A percentile compares a stretch with the other conserved stretches of the same genome.
Evolutionary conservation across 1,284 basidiomycete species (phyloP).

Genomic region (Ustilago cynodontis): DNA sequence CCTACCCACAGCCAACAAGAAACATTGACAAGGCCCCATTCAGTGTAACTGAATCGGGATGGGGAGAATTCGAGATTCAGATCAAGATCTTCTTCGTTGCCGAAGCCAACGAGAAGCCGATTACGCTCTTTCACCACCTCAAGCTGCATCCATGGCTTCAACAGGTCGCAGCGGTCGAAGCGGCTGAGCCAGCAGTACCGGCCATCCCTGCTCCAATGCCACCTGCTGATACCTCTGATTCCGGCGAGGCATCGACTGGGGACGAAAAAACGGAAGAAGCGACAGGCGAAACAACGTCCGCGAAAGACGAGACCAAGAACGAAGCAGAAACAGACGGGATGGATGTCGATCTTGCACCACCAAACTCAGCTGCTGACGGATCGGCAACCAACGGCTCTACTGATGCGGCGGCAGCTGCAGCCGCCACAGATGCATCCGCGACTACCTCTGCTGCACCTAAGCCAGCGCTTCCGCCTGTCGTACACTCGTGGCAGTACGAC

Average conservation of each 20-base stretch:
- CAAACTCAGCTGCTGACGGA: conserved; percentile 10
- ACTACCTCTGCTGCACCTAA: conserved; percentile 18
- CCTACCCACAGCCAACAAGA: conserved; percentile 89
- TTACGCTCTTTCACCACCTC: conserved; percentile 88
- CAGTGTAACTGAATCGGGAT: conserved; percentile 96
- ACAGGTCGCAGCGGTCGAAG: conserved; percentile 76
- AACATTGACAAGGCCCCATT: conserved; percentile 91
- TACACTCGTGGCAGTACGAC: conserved; percentile 98
- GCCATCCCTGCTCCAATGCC: conserved; percentile 46
- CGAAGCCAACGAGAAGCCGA: conserved; percentile 91
- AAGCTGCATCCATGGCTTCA: conserved; percentile 92
- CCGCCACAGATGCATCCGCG: background rate
- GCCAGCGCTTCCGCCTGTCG: conserved; percentile 61
- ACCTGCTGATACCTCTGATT: conserved; percentile 37
- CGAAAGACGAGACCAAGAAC: conserved; percentile 14
- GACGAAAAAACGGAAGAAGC: background rate
- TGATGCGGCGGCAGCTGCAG: background rate
- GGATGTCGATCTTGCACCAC: conserved; percentile 33
- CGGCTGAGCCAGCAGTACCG: conserved; percentile 73
- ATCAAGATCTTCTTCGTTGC: conserved; percentile 92
- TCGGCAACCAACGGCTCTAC: background rate
- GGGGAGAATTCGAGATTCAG: conserved; percentile 98
- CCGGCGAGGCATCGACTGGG: conserved; percentile 6
- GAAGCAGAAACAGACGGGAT: conserved; percentile 14
- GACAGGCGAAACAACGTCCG: background rate